These are phyloP conservation scores for Neofusicoccum ribis DNA, from an alignment of 2,329 filamentous ascomycete species.

Conservation along the genomic window DNA sequence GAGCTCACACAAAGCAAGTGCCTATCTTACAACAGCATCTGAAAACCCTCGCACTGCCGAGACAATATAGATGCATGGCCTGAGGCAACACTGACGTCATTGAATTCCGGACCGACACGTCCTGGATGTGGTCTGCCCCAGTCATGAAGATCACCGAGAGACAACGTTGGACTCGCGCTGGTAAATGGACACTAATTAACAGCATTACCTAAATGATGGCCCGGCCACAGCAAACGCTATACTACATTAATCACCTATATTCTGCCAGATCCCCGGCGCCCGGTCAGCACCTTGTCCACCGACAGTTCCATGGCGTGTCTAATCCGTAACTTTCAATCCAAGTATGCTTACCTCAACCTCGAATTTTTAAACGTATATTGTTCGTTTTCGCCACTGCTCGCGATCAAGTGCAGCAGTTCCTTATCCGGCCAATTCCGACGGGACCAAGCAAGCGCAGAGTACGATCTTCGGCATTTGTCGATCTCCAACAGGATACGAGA, in stretches of 20 bases:
- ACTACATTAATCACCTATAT: background rate
- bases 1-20: too few species aligned
- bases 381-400: background rate
- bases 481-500: too few species aligned
- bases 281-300: background rate
- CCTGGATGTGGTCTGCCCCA: background rate
- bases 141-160: background rate
- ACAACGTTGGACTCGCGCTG: too few species aligned
- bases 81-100: background rate
- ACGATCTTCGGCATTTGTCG: background rate
- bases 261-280: background rate
- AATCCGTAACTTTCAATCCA: background rate
- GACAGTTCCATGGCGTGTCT: background rate
- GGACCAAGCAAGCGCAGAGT: background rate
- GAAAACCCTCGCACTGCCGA: too few species aligned
- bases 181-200: background rate
- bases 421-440: background rate
- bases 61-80: background rate
- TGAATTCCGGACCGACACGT: background rate
- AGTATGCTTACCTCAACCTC: slow-evolving; percentile 1
- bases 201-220: background rate
- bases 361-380: background rate
- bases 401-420: background rate
- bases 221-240: background rate
- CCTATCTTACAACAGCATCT: too few species aligned